Conservation (phyloP, 1,284 basidiomycete genomes). For the Inonotus hispidus region DNA sequence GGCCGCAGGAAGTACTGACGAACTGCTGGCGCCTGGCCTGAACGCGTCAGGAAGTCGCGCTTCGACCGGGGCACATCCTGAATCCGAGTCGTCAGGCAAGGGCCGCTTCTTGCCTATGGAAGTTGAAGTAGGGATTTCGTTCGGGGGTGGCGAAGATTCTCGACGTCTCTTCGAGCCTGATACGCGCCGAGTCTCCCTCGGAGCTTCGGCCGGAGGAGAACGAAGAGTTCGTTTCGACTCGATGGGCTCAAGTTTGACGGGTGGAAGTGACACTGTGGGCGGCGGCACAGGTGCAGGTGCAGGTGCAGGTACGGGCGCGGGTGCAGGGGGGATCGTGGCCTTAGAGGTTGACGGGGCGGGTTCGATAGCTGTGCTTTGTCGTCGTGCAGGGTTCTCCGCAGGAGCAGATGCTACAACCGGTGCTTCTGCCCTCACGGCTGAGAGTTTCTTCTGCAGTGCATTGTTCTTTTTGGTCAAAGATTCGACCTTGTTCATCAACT, state of each 20-base stretch:
- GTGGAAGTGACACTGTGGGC: slow-evolving; percentile 22
- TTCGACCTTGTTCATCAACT: slow-evolving; percentile 61
- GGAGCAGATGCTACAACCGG: slow-evolving; percentile 20
- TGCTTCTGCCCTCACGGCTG: not conserved
- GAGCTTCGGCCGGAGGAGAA: not conserved
- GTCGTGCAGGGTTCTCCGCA: slow-evolving; percentile 34
- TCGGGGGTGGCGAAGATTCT: not conserved
- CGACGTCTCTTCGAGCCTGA: slow-evolving; percentile 11
- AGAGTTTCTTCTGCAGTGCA: slow-evolving; percentile 59
- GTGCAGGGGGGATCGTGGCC: not conserved
- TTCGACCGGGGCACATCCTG: slow-evolving; percentile 3
- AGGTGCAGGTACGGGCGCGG: too few species aligned
- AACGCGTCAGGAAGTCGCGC: slow-evolving; percentile 11
- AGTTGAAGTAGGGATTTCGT: slow-evolving; percentile 7
- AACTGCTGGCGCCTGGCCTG: not conserved
- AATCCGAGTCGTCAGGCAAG: slow-evolving; percentile 14
- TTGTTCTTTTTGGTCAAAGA: slow-evolving; percentile 64
- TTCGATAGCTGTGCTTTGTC: not conserved
- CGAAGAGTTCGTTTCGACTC: not conserved
- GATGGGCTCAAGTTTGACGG: slow-evolving; percentile 23
- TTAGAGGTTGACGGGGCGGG: not conserved
- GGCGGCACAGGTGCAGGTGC: slow-evolving; percentile 13
- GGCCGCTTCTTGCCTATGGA: slow-evolving; percentile 17
- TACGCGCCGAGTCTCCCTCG: not conserved
- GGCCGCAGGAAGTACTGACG: slow-evolving; percentile 6